These are phyloP conservation scores for Arabidopsis hybrid DNA, from an alignment of 441 rosid genomes.

Conservation along the genomic window DNA sequence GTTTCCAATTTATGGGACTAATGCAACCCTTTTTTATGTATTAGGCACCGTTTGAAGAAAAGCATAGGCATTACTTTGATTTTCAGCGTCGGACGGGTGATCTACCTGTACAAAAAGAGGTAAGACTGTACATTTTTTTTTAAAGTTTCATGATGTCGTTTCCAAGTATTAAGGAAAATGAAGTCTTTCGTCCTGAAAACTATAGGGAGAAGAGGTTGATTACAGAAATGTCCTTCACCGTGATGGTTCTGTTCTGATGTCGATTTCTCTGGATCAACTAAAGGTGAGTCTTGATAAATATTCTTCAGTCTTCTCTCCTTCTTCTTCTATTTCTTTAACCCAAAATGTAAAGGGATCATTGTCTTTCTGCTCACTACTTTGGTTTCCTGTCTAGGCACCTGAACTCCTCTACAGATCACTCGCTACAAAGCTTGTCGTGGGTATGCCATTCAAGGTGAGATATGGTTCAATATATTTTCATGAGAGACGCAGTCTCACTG, in stretches of 20 bases:
- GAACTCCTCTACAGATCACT: constrained; percentile 91
- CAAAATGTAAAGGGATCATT: background rate
- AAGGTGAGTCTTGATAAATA: constrained; percentile 56
- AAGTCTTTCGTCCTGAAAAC: constrained; percentile 25
- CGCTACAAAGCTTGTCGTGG: constrained; percentile 84
- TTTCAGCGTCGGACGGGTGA: constrained; percentile 92
- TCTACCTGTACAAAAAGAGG: constrained; percentile 94
- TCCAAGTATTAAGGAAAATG: background rate
- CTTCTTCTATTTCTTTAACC: background rate
- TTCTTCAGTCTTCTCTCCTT: constrained; percentile 12
- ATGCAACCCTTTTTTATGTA: constrained; percentile 28
- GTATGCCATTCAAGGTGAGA: constrained; percentile 89
- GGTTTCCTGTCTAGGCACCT: constrained; percentile 58
- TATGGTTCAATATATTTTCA: constrained; percentile 21
- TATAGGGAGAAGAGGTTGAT: constrained; percentile 93
- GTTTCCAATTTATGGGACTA: constrained; percentile 4
- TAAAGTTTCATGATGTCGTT: constrained; percentile 3
- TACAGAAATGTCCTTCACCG: constrained; percentile 94
- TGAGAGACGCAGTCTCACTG: constrained; percentile 10
- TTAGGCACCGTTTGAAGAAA: constrained; percentile 95
- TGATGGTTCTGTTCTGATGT: constrained; percentile 96
- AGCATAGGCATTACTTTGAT: constrained; percentile 90
- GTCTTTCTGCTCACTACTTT: background rate
- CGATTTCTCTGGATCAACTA: constrained; percentile 78
- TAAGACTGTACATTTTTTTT: constrained; percentile 33